phyloP scores from a whole-genome alignment of 192 early-diverging fungal genomes.

The Backusella parvicylindrica region DNA sequence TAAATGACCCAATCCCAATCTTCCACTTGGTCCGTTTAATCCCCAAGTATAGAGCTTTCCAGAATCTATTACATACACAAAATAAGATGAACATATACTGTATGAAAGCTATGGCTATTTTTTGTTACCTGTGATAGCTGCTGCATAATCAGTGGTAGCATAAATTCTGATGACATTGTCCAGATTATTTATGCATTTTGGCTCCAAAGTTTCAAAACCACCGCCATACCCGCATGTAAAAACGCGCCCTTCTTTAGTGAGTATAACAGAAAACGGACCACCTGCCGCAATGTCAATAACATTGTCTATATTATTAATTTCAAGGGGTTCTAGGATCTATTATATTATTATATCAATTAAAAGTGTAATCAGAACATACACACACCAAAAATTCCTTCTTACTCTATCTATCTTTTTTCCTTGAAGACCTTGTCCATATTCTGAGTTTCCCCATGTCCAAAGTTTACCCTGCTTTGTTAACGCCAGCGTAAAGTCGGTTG shows the following conservation, averaged over 20 bases:
- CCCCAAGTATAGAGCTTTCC: slow-evolving; percentile 37
- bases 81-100: not conserved
- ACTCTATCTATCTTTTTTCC: slow-evolving; percentile 53
- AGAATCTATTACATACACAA: slow-evolving; percentile 4
- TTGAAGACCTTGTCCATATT: slow-evolving; percentile 72
- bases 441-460: slow-evolving; percentile 74
- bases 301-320: slow-evolving; percentile 33
- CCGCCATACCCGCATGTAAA: slow-evolving; percentile 69
- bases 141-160: slow-evolving; percentile 63
- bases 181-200: slow-evolving; percentile 33
- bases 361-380: too few relatives aligned
- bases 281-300: slow-evolving; percentile 61
- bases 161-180: slow-evolving; percentile 39
- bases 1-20: slow-evolving; percentile 33
- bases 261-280: slow-evolving; percentile 58
- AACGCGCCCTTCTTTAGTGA: slow-evolving; percentile 53
- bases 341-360: too few relatives aligned
- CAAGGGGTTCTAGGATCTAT: slow-evolving; percentile 57
- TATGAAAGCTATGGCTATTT: not conserved
- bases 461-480: slow-evolving; percentile 46
- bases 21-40: slow-evolving; percentile 23
- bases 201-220: slow-evolving; percentile 39
- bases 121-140: slow-evolving; percentile 45
- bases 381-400: too few relatives aligned
- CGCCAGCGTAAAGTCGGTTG: slow-evolving; percentile 69